Evolutionary conservation across 1,139 yeast genomes (phyloP), one percentile per base, ranked within the genome.

Genomic region (Yamadazyma membranifaciens): DNA sequence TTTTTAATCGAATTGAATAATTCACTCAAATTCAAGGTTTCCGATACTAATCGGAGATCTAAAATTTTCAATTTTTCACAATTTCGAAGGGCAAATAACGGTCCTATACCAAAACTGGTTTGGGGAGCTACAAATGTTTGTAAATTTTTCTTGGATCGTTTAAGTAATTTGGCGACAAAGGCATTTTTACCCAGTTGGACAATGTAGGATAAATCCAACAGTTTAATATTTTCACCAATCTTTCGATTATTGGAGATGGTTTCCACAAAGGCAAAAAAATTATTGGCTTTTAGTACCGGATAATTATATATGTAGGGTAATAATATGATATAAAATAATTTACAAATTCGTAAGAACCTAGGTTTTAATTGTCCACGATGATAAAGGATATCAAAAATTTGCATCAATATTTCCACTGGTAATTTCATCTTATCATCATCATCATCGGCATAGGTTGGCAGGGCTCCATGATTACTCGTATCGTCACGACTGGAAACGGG

Each of bases 121-220:
- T 91, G 98, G 1, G 98, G 96, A 0, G 98, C 97, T 6, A 86
- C 78, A 55, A 92, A 89, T 10, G 71, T 67, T 48, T 80, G 74
- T 38, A 92, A 63, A 37, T 73, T 73, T 17, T 72, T 61, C 9
- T 88, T 75, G 42, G 96, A 86, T 35, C 96, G 69, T 54, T 95
- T 78, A 43, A 92, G 65, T 5, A 92, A 58, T 49, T 86, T 83
- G 1, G 97, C 87, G 15, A 92, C 91, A 59, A 74, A 85, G 1
- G 97, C 92, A 62, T 89, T 92, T 56, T 87, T 89, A n/a, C 98
- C 98, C 33, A 88, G 76, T 60, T 92, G 98, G 43, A 88, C 80
- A 39, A 91, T 87, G 41, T 80, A 73, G 9, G 95, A 75, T 36
- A 92, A 67, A 56, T 92, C 94, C 28, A 92, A 67, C 11, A 66